These are phyloP conservation scores for Marasmius sp. DNA, from an alignment of 1,284 basidiomycete genomes.

Conservation along the genomic window DNA sequence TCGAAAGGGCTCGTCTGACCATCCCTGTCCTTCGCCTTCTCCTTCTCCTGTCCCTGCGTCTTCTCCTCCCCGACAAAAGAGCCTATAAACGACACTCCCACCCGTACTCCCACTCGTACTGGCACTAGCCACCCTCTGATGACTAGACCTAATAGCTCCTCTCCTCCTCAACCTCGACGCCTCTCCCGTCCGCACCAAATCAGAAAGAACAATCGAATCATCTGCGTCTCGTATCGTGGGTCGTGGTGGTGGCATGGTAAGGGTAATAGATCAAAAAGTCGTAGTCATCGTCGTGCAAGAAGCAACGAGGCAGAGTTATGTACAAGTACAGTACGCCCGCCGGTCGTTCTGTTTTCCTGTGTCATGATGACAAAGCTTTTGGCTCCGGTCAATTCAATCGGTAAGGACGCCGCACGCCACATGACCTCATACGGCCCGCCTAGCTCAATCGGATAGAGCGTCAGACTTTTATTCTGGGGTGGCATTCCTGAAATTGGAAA, in stretches of 20 bases:
- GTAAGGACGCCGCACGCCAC: too few relatives aligned
- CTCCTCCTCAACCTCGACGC: conserved; percentile 68
- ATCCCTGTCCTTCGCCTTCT: not conserved
- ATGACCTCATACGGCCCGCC: conserved; percentile 51
- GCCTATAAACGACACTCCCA: not conserved
- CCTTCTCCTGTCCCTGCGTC: not conserved
- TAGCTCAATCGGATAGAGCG: conserved; percentile 88
- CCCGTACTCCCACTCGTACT: not conserved
- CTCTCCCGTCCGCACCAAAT: conserved; percentile 68
- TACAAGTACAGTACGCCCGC: not conserved
- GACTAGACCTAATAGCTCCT: conserved; percentile 68
- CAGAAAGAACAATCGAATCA: conserved; percentile 67
- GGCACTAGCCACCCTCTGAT: conserved; percentile 17
- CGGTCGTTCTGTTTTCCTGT: too few relatives aligned
- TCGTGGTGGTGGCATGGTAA: not conserved
- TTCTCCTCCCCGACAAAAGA: not conserved
- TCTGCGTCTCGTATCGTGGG: conserved; percentile 43
- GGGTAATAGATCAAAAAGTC: not conserved
- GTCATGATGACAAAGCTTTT: too few relatives aligned
- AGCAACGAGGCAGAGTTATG: not conserved
- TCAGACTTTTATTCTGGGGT: conserved; percentile 66
- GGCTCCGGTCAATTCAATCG: too few relatives aligned
- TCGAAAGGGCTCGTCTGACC: not conserved
- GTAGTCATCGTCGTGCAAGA: not conserved
- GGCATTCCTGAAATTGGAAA: too few relatives aligned